Evolutionary conservation across 306 rosid genomes (phyloP).

Genomic region (Fagus crenata): DNA sequence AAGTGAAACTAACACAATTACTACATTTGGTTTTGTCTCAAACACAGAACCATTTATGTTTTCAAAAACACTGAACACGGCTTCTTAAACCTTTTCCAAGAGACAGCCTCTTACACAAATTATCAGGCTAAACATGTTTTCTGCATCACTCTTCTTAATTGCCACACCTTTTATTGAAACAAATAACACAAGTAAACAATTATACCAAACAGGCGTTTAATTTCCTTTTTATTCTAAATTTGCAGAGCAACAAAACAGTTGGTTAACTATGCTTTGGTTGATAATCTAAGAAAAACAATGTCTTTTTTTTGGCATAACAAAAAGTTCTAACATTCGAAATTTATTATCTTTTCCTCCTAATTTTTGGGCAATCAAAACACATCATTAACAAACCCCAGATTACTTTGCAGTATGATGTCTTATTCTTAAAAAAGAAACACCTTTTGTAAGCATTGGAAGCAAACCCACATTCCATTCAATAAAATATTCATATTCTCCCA

Average conservation of each 20-base stretch:
- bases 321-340: background rate
- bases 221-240: slow-evolving; percentile 17
- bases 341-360: background rate
- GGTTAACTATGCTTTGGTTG: background rate
- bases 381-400: background rate
- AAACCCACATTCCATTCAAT: slow-evolving; percentile 12
- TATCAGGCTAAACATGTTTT: background rate
- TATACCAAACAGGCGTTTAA: background rate
- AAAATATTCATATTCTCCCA: slow-evolving; percentile 22
- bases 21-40: background rate
- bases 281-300: background rate
- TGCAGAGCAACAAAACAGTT: slow-evolving; percentile 8
- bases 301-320: background rate
- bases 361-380: slow-evolving; percentile 18
- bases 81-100: background rate
- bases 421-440: background rate
- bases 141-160: background rate
- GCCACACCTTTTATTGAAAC: background rate
- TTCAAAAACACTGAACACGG: background rate
- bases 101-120: slow-evolving; percentile 3
- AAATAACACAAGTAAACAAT: background rate
- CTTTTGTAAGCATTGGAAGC: slow-evolving; percentile 3
- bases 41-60: background rate
- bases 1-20: background rate
- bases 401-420: background rate